These are phyloP conservation scores for Cladophialophora chaetospira DNA, from an alignment of 2,329 filamentous ascomycete species.

Conservation along the genomic window DNA sequence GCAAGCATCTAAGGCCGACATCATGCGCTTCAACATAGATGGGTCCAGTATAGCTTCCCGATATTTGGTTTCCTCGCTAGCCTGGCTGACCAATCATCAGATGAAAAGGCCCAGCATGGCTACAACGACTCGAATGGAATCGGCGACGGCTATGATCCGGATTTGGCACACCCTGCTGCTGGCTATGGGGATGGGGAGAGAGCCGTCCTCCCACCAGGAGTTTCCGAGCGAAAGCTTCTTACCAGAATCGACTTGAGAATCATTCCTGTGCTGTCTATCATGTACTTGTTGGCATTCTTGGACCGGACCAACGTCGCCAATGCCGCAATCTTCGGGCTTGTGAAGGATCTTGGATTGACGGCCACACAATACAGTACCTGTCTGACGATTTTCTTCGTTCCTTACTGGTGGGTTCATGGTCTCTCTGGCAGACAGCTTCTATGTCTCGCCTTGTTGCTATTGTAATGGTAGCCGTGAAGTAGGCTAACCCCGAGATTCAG, in stretches of 20 bases:
- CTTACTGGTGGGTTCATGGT: no score
- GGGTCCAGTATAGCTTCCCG: conserved; percentile 20
- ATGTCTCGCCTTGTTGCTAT: no score
- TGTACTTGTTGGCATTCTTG: conserved; percentile 53
- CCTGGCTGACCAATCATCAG: conserved; percentile 7
- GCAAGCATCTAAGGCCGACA: not conserved
- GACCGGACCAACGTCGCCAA: conserved; percentile 76
- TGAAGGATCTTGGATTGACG: conserved; percentile 61
- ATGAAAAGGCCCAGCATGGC: conserved; percentile 25
- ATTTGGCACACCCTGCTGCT: conserved; percentile 32
- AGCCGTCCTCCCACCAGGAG: conserved; percentile 19
- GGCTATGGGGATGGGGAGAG: conserved; percentile 25
- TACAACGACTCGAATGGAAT: conserved; percentile 25
- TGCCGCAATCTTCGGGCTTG: conserved; percentile 68
- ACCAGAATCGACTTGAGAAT: conserved; percentile 70
- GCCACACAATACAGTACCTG: conserved; percentile 70
- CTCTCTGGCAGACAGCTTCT: no score
- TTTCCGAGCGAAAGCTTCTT: conserved; percentile 63
- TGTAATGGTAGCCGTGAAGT: no score
- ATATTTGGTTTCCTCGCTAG: no score
- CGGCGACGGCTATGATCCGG: conserved; percentile 30
- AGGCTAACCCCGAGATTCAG: no score
- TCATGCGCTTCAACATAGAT: conserved; percentile 29
- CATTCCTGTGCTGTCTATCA: conserved; percentile 70
- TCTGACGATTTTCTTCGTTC: conserved; percentile 79